Evolutionary conservation across 192 early-diverging fungal genomes (phyloP).

Genomic region (Dissophora globulifera): DNA sequence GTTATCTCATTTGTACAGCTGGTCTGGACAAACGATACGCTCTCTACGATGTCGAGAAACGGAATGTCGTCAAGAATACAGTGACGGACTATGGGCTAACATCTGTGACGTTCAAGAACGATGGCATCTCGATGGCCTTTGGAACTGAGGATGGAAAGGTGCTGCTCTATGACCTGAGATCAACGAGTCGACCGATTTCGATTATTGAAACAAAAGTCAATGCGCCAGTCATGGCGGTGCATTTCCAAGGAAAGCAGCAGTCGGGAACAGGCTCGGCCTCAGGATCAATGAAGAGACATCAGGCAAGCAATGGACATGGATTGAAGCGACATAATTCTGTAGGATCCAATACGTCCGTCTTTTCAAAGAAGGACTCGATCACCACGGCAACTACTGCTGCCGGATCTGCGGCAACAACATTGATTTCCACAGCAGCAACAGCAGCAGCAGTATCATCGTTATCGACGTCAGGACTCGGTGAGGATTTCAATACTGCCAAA

Average conservation of each 20-base stretch:
- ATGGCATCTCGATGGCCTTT: conserved; percentile 54
- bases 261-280: not conserved
- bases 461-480: too few species aligned
- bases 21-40: conserved; percentile 53
- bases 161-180: conserved; percentile 55
- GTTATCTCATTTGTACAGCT: conserved; percentile 51
- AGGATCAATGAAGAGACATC: conserved; percentile 9
- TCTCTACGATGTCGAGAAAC: conserved; percentile 56
- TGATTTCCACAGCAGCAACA: not conserved
- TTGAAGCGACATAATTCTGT: conserved; percentile 37
- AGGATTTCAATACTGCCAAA: not conserved
- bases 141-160: conserved; percentile 56
- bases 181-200: conserved; percentile 40
- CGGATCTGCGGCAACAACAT: not conserved
- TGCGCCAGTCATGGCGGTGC: conserved; percentile 27
- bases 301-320: conserved; percentile 23
- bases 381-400: not conserved
- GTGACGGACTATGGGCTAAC: conserved; percentile 52
- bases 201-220: conserved; percentile 40
- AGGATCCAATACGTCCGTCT: conserved; percentile 10
- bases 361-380: conserved; percentile 10
- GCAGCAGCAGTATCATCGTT: not conserved
- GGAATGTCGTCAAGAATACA: conserved; percentile 51
- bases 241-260: conserved; percentile 28
- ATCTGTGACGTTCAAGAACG: conserved; percentile 52